Evolutionary conservation across 371 early-diverging fungal species (phyloP), one percentile per base, ranked within the genome.

Genomic region (Capillidium heterosporum): DNA sequence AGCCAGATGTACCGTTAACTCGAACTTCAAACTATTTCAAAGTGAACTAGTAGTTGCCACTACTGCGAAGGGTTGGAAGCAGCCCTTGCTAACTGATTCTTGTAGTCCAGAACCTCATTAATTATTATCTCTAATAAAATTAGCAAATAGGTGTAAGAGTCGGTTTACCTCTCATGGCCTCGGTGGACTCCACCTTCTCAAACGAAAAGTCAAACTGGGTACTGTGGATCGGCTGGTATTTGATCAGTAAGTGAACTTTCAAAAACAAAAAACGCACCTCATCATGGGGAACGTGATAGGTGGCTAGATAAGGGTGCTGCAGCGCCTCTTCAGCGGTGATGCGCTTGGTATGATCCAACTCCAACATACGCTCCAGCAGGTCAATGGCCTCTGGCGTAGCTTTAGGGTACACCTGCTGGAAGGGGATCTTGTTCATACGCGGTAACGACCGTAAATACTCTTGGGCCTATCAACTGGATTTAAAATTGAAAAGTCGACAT

Each of bases 361-460:
- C 73, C 51, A 92, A 68, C 52, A 92, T 65, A 59, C 78, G 81
- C 60, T 82, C 81, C 48, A 93, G 63, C 53, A 91, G 63, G 65
- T 89, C 89, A 46, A 91, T 72, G 8, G 90, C 90, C 69, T 73
- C 67, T 17, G 81, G 75, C 24, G 72, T 68, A 52, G 82, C 81
- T 55, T 70, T 72, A 32, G 92, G 89, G 71, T 81, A 92, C 57
- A 91, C 64, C 52, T 77, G 75, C 56, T 75, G 69, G 71, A 89
- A 95, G 1, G 90, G 91, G 51, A 91, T 81, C 63, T 84, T 88
- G 40, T 84, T 83, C 83, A 86, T 92, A 56, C 64, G 71, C 11
- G 92, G 91, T 50, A 97, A 72, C 53, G 82, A 80, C 41, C 89
- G 85, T 59, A 97, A 94, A 72, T 95, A 95, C 59, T 89, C 82